Evolutionary conservation across 1,139 yeast genomes (phyloP).

Genomic region (Meyerozyma sp.): DNA sequence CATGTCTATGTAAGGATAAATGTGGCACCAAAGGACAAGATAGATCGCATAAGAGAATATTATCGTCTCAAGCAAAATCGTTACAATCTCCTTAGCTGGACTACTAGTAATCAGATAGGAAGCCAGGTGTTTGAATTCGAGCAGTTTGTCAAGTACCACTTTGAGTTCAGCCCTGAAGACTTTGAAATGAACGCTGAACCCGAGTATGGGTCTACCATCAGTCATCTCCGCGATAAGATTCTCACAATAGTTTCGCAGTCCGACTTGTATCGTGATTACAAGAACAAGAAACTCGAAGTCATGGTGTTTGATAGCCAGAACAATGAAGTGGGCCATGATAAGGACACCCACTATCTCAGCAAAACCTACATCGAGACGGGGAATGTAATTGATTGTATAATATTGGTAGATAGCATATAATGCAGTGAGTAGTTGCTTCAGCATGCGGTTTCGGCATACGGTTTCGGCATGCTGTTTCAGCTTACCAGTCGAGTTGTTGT

Average conservation of each 20-base stretch:
- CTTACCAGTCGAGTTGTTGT: background rate
- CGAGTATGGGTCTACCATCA: constrained; percentile 66
- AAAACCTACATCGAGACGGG: constrained; percentile 66
- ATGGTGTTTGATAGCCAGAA: constrained; percentile 25
- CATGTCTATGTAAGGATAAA: constrained; percentile 57
- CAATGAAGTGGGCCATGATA: constrained; percentile 17
- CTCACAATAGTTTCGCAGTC: constrained; percentile 51
- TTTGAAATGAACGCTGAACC: constrained; percentile 52
- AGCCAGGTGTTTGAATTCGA: constrained; percentile 17
- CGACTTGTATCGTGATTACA: constrained; percentile 28
- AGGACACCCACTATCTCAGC: constrained; percentile 51
- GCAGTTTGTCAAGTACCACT: constrained; percentile 52
- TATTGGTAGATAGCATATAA: constrained; percentile 10
- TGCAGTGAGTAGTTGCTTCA: background rate
- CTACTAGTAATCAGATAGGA: constrained; percentile 14
- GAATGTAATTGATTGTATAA: constrained; percentile 46
- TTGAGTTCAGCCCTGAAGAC: constrained; percentile 82
- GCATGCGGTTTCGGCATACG: too few species aligned
- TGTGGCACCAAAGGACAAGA: constrained; percentile 19
- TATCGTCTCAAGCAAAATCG: constrained; percentile 23
- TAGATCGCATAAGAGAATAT: constrained; percentile 18
- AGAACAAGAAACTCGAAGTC: constrained; percentile 19
- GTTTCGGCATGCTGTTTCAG: too few species aligned
- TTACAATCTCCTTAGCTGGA: constrained; percentile 18
- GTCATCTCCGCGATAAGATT: constrained; percentile 51